Evolutionary conservation across 1,139 yeast species (phyloP).

Genomic region (Suhomyces panamericanus): DNA sequence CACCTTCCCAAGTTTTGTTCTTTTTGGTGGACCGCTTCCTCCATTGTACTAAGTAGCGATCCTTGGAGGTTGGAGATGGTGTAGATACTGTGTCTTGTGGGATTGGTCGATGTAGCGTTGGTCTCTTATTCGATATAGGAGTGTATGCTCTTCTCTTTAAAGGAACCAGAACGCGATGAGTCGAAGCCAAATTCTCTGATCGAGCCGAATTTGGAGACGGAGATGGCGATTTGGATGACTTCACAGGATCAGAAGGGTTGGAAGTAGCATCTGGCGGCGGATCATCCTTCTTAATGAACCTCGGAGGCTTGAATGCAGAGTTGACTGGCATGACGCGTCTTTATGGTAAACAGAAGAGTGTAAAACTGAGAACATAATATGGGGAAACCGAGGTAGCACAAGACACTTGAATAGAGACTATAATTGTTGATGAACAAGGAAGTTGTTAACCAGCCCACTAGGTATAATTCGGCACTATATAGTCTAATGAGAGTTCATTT

Average conservation of each 20-base stretch:
- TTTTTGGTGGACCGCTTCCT: constrained; percentile 73
- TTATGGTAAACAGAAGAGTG: background rate
- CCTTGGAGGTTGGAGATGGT: background rate
- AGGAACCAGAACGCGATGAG: background rate
- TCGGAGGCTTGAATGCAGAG: constrained; percentile 5
- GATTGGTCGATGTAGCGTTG: background rate
- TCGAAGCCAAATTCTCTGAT: background rate
- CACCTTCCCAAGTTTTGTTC: constrained; percentile 95
- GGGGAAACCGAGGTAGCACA: background rate
- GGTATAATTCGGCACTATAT: too few species aligned
- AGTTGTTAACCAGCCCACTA: too few species aligned
- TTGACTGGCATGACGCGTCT: background rate
- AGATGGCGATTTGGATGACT: background rate
- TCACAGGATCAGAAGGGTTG: background rate
- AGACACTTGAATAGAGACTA: too few species aligned
- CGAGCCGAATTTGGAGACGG: background rate
- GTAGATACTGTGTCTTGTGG: background rate
- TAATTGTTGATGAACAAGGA: too few species aligned
- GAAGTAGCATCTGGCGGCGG: background rate
- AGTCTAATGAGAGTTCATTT: too few species aligned
- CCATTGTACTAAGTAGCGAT: constrained; percentile 54
- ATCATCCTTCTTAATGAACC: background rate
- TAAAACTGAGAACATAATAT: too few species aligned
- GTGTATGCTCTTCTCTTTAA: constrained; percentile 3
- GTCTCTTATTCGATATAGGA: background rate